Conservation (phyloP, 805 yeast species). For the Wickerhamomyces strasburgensis region DNA sequence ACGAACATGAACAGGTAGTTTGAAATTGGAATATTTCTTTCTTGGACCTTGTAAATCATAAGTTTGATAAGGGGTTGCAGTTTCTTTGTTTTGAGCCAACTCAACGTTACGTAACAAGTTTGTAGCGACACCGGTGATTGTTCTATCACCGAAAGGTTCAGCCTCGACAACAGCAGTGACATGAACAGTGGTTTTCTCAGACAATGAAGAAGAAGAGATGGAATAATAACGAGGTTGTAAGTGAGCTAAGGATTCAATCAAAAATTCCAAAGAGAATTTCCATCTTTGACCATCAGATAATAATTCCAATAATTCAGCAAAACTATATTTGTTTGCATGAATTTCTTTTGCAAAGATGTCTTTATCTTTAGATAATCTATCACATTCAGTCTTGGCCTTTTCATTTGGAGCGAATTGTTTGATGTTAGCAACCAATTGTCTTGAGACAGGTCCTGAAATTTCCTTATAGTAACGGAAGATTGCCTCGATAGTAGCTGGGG, state of each 20-base stretch:
- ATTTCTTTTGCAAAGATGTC: constrained; percentile 61
- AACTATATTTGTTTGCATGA: constrained; percentile 54
- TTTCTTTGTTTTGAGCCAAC: constrained; percentile 46
- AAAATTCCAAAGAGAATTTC: constrained; percentile 80
- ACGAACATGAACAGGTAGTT: constrained; percentile 87
- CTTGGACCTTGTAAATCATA: constrained; percentile 89
- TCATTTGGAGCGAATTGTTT: constrained; percentile 78
- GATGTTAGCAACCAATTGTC: constrained; percentile 72
- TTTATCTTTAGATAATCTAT: constrained; percentile 60
- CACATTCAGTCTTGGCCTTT: constrained; percentile 37
- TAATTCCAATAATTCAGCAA: constrained; percentile 65
- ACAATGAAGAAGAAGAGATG: constrained; percentile 81
- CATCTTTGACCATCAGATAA: constrained; percentile 67
- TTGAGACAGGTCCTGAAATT: constrained; percentile 88
- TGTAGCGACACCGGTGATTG: constrained; percentile 75
- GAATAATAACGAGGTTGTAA: constrained; percentile 95
- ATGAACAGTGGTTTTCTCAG: constrained; percentile 70
- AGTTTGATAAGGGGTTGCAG: constrained; percentile 40
- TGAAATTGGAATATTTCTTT: constrained; percentile 37
- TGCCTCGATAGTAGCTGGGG: constrained; percentile 86
- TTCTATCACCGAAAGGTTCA: constrained; percentile 22
- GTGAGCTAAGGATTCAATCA: constrained; percentile 75
- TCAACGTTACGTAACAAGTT: constrained; percentile 76
- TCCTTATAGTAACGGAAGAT: constrained; percentile 83
- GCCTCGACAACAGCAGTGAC: constrained; percentile 89